These are phyloP conservation scores for Gossypium aridum DNA, from an alignment of 441 rosid genomes.

Conservation along the genomic window DNA sequence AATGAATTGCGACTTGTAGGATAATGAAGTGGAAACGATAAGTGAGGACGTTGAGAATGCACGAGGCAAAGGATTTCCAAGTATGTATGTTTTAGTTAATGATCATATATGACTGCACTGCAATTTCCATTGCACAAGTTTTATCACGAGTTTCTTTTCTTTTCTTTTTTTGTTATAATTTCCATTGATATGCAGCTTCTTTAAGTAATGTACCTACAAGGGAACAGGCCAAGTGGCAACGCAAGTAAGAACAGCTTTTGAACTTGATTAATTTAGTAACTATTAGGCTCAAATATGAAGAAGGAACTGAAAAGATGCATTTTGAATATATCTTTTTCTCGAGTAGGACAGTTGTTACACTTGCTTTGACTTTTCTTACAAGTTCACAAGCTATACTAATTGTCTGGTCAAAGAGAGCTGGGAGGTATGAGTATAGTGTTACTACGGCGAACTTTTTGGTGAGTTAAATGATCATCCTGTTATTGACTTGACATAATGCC, in stretches of 20 bases:
- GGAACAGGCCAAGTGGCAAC: slow-evolving; percentile 68
- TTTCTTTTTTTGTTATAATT: slow-evolving; percentile 5
- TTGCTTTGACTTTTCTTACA: slow-evolving; percentile 77
- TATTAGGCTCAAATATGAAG: not conserved
- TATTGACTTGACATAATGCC: not conserved
- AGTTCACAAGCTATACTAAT: slow-evolving; percentile 96
- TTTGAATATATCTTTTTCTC: not conserved
- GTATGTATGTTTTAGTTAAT: slow-evolving; percentile 20
- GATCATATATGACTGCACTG: not conserved
- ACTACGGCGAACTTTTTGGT: slow-evolving; percentile 94
- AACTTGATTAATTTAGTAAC: not conserved
- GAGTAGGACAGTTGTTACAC: slow-evolving; percentile 64
- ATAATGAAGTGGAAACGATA: slow-evolving; percentile 33
- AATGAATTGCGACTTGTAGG: slow-evolving; percentile 18
- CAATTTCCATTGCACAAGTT: not conserved
- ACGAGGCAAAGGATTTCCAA: slow-evolving; percentile 38
- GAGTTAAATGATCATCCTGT: slow-evolving; percentile 17
- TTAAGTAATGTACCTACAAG: slow-evolving; percentile 29
- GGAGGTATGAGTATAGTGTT: slow-evolving; percentile 91
- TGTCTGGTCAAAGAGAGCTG: slow-evolving; percentile 98
- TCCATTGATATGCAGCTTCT: slow-evolving; percentile 24
- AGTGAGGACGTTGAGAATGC: slow-evolving; percentile 51
- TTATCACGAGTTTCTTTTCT: not conserved
- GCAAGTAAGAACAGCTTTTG: slow-evolving; percentile 44
- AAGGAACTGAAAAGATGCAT: not conserved